Conservation (phyloP, 2,329 filamentous ascomycete genomes). For the Neonectria sp. region DNA sequence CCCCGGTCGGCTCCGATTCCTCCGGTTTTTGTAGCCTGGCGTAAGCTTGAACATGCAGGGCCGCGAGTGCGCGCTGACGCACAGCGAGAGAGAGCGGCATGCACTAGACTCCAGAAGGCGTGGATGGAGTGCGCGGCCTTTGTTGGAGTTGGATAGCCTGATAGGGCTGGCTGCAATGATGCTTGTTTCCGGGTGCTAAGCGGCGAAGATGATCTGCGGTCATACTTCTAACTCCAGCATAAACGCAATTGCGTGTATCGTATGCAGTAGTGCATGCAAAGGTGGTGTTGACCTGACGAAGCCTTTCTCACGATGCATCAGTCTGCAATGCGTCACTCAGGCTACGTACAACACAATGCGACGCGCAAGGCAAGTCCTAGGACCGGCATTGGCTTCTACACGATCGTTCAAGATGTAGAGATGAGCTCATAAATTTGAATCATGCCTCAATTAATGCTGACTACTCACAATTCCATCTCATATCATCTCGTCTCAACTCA, state of each 20-base stretch:
- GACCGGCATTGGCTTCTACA: not conserved
- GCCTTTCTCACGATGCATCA: not conserved
- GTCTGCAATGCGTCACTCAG: slow-evolving; percentile 1
- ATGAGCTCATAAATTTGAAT: not conserved
- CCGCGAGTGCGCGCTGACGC: slow-evolving; percentile 8
- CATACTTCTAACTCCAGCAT: not conserved
- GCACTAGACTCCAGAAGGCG: too few species aligned
- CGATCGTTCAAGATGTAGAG: not conserved
- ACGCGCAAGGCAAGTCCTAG: not conserved
- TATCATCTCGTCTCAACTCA: not conserved
- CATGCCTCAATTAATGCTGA: not conserved
- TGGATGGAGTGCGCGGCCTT: slow-evolving; percentile 3
- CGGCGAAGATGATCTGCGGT: slow-evolving; percentile 1
- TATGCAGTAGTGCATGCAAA: not conserved
- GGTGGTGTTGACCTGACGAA: not conserved
- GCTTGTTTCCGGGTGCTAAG: not conserved
- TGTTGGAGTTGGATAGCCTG: not conserved
- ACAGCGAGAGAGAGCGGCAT: too few species aligned
- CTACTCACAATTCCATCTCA: too few species aligned
- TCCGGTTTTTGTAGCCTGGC: not conserved
- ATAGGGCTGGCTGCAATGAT: not conserved
- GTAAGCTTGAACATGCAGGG: slow-evolving; percentile 16
- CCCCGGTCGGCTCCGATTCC: not conserved
- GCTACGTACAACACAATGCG: not conserved
- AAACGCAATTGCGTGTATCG: not conserved